Percentiles rank a stretch among this genome's conserved stretches.
Conservation (phyloP, 306 rosid species). For the Senna tora region DNA sequence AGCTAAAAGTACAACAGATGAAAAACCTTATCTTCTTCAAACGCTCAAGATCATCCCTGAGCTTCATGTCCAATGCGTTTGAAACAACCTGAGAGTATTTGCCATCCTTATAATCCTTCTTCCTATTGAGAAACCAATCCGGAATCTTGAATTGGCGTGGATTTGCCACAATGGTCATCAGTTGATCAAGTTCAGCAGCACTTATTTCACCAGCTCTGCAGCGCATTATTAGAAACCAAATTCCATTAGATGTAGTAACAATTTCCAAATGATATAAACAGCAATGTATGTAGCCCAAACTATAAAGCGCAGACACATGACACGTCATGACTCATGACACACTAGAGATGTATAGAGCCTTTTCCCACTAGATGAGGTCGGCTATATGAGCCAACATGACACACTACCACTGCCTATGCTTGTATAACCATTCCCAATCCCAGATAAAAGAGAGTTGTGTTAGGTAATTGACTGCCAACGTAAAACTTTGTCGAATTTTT, state of each 20-base stretch:
- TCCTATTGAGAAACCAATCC: background rate
- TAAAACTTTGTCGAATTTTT: no score
- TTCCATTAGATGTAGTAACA: background rate
- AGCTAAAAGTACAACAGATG: background rate
- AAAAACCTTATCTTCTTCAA: constrained; percentile 79
- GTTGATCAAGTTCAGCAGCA: background rate
- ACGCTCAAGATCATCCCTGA: constrained; percentile 80
- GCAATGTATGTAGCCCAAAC: background rate
- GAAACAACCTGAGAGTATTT: background rate
- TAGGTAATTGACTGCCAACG: no score
- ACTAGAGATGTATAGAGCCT: no score
- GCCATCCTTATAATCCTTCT: background rate
- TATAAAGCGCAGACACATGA: no score
- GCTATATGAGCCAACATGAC: no score
- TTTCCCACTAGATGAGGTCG: no score
- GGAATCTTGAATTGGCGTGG: background rate
- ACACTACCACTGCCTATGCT: no score
- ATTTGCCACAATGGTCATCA: background rate
- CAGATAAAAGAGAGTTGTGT: no score
- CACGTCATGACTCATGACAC: no score
- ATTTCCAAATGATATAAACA: background rate
- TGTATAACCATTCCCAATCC: no score
- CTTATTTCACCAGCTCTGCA: background rate
- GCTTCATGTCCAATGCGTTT: constrained; percentile 81
- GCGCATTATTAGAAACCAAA: no score